Evolutionary conservation across 805 yeast species (phyloP), one percentile per base, ranked within the genome.

Genomic region (Dipodascus geniculatus): DNA sequence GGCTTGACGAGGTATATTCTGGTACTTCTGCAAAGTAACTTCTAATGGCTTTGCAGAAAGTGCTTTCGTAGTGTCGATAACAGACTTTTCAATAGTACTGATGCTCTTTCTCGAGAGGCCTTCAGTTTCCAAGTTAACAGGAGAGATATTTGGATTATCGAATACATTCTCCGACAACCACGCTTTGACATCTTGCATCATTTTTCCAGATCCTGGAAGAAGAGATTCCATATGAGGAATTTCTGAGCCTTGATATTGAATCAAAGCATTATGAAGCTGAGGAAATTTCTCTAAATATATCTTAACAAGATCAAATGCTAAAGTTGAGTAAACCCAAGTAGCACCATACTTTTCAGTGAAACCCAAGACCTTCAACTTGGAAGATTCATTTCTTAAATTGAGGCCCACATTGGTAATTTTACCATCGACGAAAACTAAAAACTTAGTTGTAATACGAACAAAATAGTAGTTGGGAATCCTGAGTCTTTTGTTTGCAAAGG

Each of bases 1-100:
- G 0, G 97, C 96, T 44, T 78, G 81, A 54, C 83, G 78, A 51
- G 97, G 97, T 58, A 90, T 93, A 53, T 88, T 87, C 58, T 80
- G 83, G 59, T 88, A 75, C 42, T 81, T 83, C 58, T 79, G 79
- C 38, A 73, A 70, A 19, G 76, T 73, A 33, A 72, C 65, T 33
- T 77, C 69, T 49, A 76, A 80, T 17, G 78, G 73, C 22, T 65
- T 61, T 14, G 17, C 11, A n/a, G 44, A 3, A 38, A 38, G 17
- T 17, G 20, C 17, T n/a, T 38, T 38, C 6, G 20, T 17, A 11
- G 20, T 38, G 6, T 38, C 20, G 19, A 38, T 38, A 53, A 80
- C 74, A 53, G 72, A 74, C 4, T 72, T 68, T 65, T 93, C 99
- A 61, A 93, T 79, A 42, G 80, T 81, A 48, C 72, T 67, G 57